These are phyloP conservation scores for Colletotrichum sp. DNA, from an alignment of 2,329 filamentous ascomycete genomes.

Conservation along the genomic window DNA sequence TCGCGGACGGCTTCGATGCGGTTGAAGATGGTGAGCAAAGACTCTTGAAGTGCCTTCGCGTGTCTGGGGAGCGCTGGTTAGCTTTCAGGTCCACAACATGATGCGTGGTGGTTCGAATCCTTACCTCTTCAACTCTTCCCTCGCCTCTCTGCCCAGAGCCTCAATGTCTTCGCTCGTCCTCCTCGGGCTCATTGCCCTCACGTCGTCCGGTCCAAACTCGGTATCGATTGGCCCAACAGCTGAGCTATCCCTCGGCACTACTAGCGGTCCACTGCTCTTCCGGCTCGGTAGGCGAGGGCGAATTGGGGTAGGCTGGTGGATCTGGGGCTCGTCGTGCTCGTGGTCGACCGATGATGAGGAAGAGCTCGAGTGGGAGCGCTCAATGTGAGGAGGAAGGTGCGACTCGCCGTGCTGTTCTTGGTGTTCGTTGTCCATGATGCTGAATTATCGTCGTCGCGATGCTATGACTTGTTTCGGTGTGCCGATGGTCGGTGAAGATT, in stretches of 20 bases:
- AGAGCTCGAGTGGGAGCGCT: constrained; percentile 37
- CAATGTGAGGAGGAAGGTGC: constrained; percentile 35
- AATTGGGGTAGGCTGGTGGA: constrained; percentile 56
- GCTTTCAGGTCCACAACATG: background rate
- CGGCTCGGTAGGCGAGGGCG: constrained; percentile 74
- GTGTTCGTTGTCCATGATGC: constrained; percentile 26
- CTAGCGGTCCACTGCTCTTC: constrained; percentile 82
- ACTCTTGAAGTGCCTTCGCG: constrained; percentile 87
- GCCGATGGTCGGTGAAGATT: background rate
- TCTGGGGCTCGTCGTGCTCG: constrained; percentile 39
- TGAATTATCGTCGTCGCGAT: background rate
- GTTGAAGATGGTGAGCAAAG: constrained; percentile 86
- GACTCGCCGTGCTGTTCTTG: constrained; percentile 23
- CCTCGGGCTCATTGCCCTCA: constrained; percentile 91
- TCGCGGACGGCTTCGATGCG: constrained; percentile 93
- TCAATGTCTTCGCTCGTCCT: constrained; percentile 91
- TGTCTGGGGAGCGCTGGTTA: constrained; percentile 63
- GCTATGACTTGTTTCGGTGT: background rate
- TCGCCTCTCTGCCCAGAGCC: constrained; percentile 81
- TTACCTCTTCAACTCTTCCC: constrained; percentile 67
- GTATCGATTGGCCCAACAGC: constrained; percentile 76
- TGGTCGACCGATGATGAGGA: constrained; percentile 34
- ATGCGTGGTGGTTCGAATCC: constrained; percentile 20
- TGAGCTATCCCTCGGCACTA: constrained; percentile 78
- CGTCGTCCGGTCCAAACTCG: constrained; percentile 84